Evolutionary conservation across 148 eudicot genomes (phyloP), one percentile per base, ranked within the genome.

Genomic region (Nyssa sinensis): DNA sequence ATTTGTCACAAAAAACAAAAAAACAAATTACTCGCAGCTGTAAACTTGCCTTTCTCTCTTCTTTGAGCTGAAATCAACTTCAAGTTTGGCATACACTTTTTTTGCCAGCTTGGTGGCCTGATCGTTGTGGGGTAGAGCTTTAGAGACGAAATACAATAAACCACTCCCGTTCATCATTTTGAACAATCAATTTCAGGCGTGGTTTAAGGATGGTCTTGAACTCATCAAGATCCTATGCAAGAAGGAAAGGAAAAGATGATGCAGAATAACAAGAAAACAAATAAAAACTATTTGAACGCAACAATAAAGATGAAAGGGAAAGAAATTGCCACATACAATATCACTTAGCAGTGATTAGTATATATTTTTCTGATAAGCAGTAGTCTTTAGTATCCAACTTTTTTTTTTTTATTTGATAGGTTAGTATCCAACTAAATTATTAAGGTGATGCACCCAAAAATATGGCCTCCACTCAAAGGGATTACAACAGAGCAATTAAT

Each of bases 1-100:
- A 16, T 14, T 28, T 71, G 61, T 59, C 32, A 37, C 59, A 11
- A 35, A 31, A 71, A 70, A 70, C 27, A 27, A 62, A 70, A 28
- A 41, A 68, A 69, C 41, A 66, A 59, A 58, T 25, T 29, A 75
- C 34, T 62, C 59, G 23, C 68, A 53, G 47, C 82, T 31, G 13
- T 27, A 73, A 32, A 58, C 74, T 57, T 80, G 92, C 98, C 96
- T 87, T 83, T 95, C 97, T 83, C 98, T 81, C 82, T 95, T 95
- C 85, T 92, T 95, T 57, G 98, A 88, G 87, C 93, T 95, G 79
- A 95, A 95, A 77, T 95, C 98, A 63, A 92, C 98, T 83, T 95
- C 98, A 70, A 92, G 77, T 83, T 82, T 92, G 62, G 96, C 91
- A 83, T 95, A 95, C 49, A 95, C 94, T 86, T 89, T 95, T 78